Conservation (phyloP, 345 rosid species). For the Fremontodendron californicum region DNA sequence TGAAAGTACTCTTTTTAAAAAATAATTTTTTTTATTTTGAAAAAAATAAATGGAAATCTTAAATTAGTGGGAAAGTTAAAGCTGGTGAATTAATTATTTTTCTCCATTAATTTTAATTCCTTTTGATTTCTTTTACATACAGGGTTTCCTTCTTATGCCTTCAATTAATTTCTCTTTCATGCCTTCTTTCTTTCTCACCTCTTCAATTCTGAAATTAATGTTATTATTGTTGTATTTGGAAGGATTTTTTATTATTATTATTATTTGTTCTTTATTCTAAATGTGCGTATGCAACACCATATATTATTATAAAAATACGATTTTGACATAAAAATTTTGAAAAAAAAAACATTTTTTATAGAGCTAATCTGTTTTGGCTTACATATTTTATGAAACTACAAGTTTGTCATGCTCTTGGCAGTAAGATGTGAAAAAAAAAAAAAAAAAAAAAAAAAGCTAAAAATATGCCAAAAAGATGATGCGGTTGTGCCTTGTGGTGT, state of each 20-base stretch:
- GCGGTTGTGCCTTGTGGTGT: background rate
- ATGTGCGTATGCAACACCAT: no score
- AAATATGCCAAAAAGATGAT: background rate
- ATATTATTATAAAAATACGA: no score
- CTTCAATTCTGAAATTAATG: background rate
- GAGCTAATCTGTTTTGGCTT: background rate
- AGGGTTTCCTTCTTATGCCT: background rate
- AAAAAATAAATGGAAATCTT: no score
- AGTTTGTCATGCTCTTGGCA: background rate
- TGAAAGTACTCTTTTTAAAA: no score
- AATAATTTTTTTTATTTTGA: no score
- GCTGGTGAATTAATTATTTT: background rate
- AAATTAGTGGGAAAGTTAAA: no score
- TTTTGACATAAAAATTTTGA: no score
- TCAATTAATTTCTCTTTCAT: background rate
- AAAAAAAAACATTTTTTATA: no score
- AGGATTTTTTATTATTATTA: no score
- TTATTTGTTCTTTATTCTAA: no score
- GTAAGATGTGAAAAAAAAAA: no score
- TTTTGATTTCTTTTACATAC: background rate
- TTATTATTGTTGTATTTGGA: background rate
- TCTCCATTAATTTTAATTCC: no score
- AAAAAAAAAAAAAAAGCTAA: background rate
- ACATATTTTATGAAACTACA: background rate
- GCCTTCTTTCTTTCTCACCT: background rate